Evolutionary conservation across 73 alveolate genomes (phyloP).

Genomic region (Tetrahymena elliotti): DNA sequence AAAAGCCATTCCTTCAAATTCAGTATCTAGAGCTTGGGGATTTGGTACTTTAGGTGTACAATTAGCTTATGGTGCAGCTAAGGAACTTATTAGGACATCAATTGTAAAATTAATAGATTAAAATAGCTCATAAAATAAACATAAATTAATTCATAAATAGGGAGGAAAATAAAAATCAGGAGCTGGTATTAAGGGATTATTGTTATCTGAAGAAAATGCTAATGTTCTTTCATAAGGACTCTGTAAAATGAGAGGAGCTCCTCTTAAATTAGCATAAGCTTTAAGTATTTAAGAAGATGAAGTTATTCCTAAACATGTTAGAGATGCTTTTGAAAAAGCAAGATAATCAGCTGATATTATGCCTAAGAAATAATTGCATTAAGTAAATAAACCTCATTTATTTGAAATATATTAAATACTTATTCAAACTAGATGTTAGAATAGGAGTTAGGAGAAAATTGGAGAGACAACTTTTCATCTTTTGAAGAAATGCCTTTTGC

Average conservation of each 20-base stretch:
- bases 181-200: constrained; percentile 40
- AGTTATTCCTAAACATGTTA: constrained; percentile 59
- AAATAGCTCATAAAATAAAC: neutral
- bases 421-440: neutral
- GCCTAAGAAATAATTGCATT: constrained; percentile 58
- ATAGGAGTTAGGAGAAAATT: constrained; percentile 51
- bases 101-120: neutral
- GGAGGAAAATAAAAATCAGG: neutral
- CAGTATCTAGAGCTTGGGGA: constrained; percentile 58
- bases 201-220: constrained; percentile 56
- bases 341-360: constrained; percentile 71
- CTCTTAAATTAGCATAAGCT: constrained; percentile 66
- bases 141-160: neutral
- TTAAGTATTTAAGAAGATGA: constrained; percentile 63
- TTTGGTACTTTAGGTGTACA: constrained; percentile 68
- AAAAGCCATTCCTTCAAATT: constrained; percentile 39
- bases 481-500: constrained; percentile 69
- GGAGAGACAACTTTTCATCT: constrained; percentile 52
- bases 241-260: constrained; percentile 84
- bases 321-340: constrained; percentile 72
- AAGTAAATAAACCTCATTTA: neutral
- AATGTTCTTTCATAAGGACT: constrained; percentile 48
- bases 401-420: neutral
- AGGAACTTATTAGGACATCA: constrained; percentile 42
- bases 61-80: constrained; percentile 59